A percentile compares a stretch with the other conserved stretches of the same genome.
Conservation (phyloP, 2,329 filamentous ascomycete genomes). For the Samsoniella hepiali region DNA sequence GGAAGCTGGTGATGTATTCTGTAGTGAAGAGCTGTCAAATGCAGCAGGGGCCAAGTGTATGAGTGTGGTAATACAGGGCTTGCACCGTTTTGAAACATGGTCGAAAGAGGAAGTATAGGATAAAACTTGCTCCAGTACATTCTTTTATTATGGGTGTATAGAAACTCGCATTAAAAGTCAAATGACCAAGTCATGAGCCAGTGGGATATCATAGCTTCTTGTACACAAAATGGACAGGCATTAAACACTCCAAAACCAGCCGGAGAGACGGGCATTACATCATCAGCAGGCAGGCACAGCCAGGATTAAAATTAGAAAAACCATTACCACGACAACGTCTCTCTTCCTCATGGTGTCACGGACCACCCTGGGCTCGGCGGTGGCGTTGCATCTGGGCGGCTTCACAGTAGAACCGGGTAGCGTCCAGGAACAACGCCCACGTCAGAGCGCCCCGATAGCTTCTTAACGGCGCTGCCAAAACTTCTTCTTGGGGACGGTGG, state of each 20-base stretch:
- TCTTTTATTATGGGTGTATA: constrained; percentile 4
- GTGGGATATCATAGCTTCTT: constrained; percentile 19
- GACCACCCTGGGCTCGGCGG: neutral
- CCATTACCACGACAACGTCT: constrained; percentile 14
- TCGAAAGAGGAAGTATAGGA: neutral
- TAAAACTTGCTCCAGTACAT: neutral
- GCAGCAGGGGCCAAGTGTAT: neutral
- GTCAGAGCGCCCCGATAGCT: neutral
- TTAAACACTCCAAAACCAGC: constrained; percentile 15
- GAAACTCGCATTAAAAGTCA: constrained; percentile 12
- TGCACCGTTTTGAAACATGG: neutral
- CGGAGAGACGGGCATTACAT: constrained; percentile 15
- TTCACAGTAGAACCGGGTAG: neutral
- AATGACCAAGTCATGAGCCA: constrained; percentile 7
- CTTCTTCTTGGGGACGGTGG: constrained; percentile 10
- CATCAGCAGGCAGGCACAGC: constrained; percentile 11
- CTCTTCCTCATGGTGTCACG: neutral
- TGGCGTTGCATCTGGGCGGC: too few relatives aligned
- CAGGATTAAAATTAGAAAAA: constrained; percentile 6
- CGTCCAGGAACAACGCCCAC: neutral
- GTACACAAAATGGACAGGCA: neutral
- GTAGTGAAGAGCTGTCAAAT: neutral
- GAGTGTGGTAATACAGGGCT: neutral
- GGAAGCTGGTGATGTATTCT: too few relatives aligned
- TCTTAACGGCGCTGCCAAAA: constrained; percentile 19